Conservation (phyloP, 306 rosid genomes). For the Styphnolobium japonicum region DNA sequence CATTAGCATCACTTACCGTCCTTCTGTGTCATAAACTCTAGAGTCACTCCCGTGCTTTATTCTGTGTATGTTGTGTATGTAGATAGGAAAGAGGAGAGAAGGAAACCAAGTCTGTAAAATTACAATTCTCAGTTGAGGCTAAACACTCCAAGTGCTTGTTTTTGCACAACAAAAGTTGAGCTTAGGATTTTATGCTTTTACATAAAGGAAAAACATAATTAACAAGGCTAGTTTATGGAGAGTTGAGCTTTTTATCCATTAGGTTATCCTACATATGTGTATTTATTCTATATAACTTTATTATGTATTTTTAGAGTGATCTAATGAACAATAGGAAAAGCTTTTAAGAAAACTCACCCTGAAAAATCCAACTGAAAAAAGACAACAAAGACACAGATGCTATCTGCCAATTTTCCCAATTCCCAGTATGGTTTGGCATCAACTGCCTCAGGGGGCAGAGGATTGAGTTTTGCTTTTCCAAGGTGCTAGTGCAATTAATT, state of each 20-base stretch:
- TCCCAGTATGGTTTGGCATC: not conserved
- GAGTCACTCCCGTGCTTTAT: slow-evolving; percentile 86
- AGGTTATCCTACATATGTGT: not conserved
- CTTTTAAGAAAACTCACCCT: not conserved
- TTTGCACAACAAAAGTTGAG: not conserved
- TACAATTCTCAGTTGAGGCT: not conserved
- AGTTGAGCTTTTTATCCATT: not conserved
- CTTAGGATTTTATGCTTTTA: not conserved
- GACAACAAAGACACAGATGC: not conserved
- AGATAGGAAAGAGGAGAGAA: slow-evolving; percentile 71
- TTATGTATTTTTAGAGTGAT: not conserved
- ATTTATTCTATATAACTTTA: not conserved
- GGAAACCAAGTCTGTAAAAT: slow-evolving; percentile 67
- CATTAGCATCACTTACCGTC: slow-evolving; percentile 47
- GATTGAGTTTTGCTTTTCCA: not conserved
- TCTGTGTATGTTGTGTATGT: slow-evolving; percentile 66
- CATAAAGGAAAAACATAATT: not conserved
- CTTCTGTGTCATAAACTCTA: slow-evolving; percentile 80
- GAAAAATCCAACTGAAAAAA: not conserved
- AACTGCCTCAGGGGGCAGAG: not conserved
- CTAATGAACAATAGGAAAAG: not conserved
- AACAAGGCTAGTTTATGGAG: not conserved
- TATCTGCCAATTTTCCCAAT: not conserved
- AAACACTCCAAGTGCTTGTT: not conserved
- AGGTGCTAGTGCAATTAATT: not conserved